Conservation (phyloP, 1,284 basidiomycete species). For the Heterobasidion occidentale region DNA sequence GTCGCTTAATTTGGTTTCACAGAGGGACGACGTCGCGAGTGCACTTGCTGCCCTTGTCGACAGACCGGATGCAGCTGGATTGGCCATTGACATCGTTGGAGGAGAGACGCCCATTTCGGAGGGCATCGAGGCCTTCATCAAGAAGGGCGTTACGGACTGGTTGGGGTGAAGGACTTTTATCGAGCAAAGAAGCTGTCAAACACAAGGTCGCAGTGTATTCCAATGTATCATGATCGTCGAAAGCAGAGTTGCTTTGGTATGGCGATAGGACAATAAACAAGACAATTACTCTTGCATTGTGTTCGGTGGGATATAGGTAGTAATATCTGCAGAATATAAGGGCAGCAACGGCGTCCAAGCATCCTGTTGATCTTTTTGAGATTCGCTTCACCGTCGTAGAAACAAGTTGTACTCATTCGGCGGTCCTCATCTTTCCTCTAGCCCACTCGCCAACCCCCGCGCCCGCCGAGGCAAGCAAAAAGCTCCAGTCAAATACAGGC, state of each 20-base stretch:
- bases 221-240: no score
- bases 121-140: constrained; percentile 39
- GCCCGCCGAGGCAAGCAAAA: constrained; percentile 45
- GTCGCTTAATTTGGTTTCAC: neutral
- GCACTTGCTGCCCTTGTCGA: constrained; percentile 45
- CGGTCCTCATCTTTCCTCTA: neutral
- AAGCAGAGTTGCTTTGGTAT: no score
- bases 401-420: no score
- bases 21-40: constrained; percentile 61
- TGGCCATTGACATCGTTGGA: constrained; percentile 58
- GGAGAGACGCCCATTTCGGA: constrained; percentile 44
- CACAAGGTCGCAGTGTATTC: neutral
- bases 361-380: no score
- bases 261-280: no score
- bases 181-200: neutral
- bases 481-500: constrained; percentile 63
- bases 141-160: constrained; percentile 41
- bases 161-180: neutral
- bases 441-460: constrained; percentile 45
- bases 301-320: no score
- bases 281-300: no score
- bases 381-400: no score
- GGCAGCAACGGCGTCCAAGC: no score
- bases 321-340: no score
- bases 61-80: constrained; percentile 48